A percentile compares a stretch with the other conserved stretches of the same genome.
Conservation (phyloP, 257 asterid genomes). For the Penstemon barbatus region DNA sequence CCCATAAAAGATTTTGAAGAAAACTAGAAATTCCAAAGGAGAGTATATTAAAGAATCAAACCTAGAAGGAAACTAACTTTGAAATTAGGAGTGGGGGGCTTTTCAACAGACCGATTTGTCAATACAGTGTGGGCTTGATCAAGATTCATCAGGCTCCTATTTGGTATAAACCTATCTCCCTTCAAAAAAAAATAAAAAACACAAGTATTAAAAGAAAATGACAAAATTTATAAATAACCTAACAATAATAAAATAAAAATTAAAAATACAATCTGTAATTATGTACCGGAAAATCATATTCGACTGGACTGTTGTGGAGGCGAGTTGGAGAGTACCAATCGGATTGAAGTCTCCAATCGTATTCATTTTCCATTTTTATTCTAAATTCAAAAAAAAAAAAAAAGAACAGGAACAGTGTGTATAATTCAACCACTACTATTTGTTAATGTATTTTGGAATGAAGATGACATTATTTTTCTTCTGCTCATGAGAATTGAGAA, state of each 20-base stretch:
- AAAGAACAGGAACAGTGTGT: too few species aligned
- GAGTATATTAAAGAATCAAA: not conserved
- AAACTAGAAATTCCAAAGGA: constrained; percentile 5
- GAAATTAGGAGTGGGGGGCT: constrained; percentile 34
- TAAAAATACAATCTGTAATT: not conserved
- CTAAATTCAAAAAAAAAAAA: too few species aligned
- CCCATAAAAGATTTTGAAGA: constrained; percentile 16
- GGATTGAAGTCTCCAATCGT: constrained; percentile 40
- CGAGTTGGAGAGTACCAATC: constrained; percentile 89
- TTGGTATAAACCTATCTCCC: constrained; percentile 92
- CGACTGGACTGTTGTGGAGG: constrained; percentile 60
- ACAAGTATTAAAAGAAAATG: not conserved
- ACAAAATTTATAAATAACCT: not conserved
- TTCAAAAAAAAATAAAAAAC: constrained; percentile 21
- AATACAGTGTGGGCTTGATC: constrained; percentile 67
- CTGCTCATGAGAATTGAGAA: too few species aligned
- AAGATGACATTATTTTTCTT: not conserved
- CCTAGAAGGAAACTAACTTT: constrained; percentile 32
- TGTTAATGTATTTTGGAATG: not conserved
- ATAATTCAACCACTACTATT: too few species aligned
- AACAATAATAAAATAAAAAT: constrained; percentile 3
- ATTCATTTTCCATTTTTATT: constrained; percentile 42
- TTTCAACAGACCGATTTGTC: constrained; percentile 38
- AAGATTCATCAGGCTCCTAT: constrained; percentile 84
- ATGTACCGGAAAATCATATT: constrained; percentile 67